A percentile compares a stretch with the other conserved stretches of the same genome.
phyloP scores from a whole-genome alignment of 768 basidiomycete genomes.

The Solioccasus polychromus region DNA sequence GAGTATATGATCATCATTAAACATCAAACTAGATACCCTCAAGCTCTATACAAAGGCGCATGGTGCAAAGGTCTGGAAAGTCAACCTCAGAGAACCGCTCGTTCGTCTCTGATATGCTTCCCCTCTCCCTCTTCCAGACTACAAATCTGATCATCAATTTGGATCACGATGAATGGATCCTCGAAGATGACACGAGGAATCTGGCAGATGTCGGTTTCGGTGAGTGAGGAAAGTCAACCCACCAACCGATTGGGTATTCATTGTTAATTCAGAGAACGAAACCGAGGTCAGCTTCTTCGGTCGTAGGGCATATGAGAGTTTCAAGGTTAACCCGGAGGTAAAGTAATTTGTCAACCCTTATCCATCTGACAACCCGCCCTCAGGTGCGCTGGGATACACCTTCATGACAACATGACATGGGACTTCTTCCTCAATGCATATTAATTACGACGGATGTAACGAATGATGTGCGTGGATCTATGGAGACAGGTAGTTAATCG shows the following conservation, averaged over 20 bases:
- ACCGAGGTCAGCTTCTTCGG: constrained; percentile 94
- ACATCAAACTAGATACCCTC: constrained; percentile 65
- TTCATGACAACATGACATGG: constrained; percentile 5
- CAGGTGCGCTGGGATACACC: constrained; percentile 29
- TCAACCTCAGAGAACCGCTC: neutral
- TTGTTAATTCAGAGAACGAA: constrained; percentile 72
- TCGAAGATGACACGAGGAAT: constrained; percentile 59
- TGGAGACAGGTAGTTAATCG: constrained; percentile 17
- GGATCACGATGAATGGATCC: constrained; percentile 92
- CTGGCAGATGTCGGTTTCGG: constrained; percentile 78
- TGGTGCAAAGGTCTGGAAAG: constrained; percentile 72
- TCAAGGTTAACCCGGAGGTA: constrained; percentile 83
- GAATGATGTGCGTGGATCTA: constrained; percentile 30
- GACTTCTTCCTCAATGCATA: constrained; percentile 16
- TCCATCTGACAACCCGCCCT: neutral
- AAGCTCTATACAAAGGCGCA: constrained; percentile 96
- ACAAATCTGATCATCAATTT: constrained; percentile 98
- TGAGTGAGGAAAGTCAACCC: constrained; percentile 38
- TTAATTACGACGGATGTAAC: constrained; percentile 32
- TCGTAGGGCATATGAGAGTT: constrained; percentile 68
- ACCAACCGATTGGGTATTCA: neutral
- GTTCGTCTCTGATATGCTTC: neutral
- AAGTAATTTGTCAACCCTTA: neutral
- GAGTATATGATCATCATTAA: neutral
- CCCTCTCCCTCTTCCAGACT: constrained; percentile 55